These are phyloP conservation scores for Gardenia jasminoides DNA, from an alignment of 257 asterid genomes.

Conservation along the genomic window DNA sequence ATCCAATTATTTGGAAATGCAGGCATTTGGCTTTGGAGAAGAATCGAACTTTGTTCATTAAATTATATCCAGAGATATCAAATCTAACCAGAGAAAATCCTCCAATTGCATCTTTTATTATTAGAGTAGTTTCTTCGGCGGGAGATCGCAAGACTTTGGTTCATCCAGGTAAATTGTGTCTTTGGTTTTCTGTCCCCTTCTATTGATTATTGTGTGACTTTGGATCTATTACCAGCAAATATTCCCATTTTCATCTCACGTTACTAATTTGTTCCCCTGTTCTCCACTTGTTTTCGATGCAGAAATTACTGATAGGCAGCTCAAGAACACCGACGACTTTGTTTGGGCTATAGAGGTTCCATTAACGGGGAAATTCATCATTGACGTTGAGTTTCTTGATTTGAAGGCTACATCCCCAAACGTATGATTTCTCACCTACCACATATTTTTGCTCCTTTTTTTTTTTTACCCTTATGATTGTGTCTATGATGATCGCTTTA, in stretches of 20 bases:
- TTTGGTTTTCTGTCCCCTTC: background rate
- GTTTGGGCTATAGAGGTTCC: constrained; percentile 78
- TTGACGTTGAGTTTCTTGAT: constrained; percentile 92
- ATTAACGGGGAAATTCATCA: constrained; percentile 78
- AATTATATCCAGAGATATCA: constrained; percentile 75
- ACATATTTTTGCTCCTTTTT: background rate
- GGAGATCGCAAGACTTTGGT: constrained; percentile 75
- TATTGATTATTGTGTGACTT: background rate
- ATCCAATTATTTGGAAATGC: constrained; percentile 17
- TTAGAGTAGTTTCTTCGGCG: constrained; percentile 65
- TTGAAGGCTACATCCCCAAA: constrained; percentile 60
- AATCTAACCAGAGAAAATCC: constrained; percentile 70
- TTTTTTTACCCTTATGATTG: background rate
- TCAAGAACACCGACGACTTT: constrained; percentile 80
- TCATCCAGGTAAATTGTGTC: constrained; percentile 65
- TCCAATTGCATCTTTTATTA: constrained; percentile 77
- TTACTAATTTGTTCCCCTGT: background rate
- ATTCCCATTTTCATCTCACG: background rate
- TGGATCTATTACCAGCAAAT: background rate
- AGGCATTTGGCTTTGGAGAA: constrained; percentile 95
- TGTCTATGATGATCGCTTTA: background rate
- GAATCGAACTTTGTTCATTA: constrained; percentile 61
- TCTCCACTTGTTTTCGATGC: constrained; percentile 16
- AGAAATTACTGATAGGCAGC: constrained; percentile 75
- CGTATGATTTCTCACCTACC: constrained; percentile 38